These are phyloP conservation scores for Clathrospora elynae DNA, from an alignment of 2,329 filamentous ascomycete species.

Conservation along the genomic window DNA sequence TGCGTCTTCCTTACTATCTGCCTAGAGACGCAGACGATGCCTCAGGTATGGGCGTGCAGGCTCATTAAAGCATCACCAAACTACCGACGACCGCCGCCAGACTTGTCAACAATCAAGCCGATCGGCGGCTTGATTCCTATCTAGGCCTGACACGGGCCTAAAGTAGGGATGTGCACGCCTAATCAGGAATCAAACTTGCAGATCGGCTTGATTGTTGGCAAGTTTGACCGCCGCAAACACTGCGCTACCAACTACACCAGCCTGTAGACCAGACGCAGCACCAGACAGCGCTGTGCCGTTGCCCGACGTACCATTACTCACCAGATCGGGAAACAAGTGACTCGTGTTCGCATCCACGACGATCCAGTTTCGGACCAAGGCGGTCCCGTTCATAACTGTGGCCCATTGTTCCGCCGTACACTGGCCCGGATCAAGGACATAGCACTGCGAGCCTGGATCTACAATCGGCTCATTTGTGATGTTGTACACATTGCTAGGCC, in stretches of 20 bases:
- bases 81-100: slow-evolving; percentile 15
- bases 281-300: no score
- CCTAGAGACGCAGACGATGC: no score
- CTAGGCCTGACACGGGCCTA: no score
- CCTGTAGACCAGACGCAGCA: slow-evolving; percentile 13
- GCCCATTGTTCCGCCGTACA: slow-evolving; percentile 42
- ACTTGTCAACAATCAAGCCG: no score
- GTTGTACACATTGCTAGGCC: slow-evolving; percentile 48
- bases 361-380: slow-evolving; percentile 43
- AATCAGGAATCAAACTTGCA: no score
- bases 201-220: no score
- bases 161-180: no score
- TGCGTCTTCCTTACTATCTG: no score
- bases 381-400: slow-evolving; percentile 39
- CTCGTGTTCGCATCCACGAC: slow-evolving; percentile 43
- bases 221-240: slow-evolving; percentile 15
- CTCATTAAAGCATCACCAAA: slow-evolving; percentile 19
- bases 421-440: slow-evolving; percentile 36
- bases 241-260: slow-evolving; percentile 10
- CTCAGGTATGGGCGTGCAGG: no score
- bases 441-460: slow-evolving; percentile 46
- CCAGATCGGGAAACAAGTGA: slow-evolving; percentile 36
- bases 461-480: slow-evolving; percentile 54
- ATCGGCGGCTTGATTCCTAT: no score
- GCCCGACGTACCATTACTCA: slow-evolving; percentile 17